A percentile compares a stretch with the other conserved stretches of the same genome.
These are phyloP conservation scores for Chenopodium formosanum DNA, from an alignment of 148 eudicot species.

Conservation along the genomic window DNA sequence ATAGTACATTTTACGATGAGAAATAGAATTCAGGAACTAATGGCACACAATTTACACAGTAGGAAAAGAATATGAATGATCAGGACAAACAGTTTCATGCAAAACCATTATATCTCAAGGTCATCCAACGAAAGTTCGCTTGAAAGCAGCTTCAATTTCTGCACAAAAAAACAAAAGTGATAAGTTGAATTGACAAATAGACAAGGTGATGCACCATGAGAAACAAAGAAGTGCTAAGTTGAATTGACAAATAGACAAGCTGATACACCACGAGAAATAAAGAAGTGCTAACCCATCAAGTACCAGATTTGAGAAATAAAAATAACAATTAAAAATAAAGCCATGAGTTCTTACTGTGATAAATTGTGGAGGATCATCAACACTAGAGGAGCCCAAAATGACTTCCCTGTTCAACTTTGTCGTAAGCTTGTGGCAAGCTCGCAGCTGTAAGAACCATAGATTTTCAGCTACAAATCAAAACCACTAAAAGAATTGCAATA, in stretches of 20 bases:
- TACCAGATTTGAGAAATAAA: background rate
- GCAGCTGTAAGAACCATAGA: conserved; percentile 46
- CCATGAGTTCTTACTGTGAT: conserved; percentile 48
- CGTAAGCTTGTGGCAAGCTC: conserved; percentile 82
- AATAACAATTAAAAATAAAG: background rate
- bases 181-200: background rate
- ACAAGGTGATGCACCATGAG: too few species aligned
- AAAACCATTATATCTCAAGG: conserved; percentile 46
- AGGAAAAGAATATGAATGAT: background rate
- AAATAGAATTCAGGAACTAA: conserved; percentile 7
- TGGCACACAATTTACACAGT: conserved; percentile 11
- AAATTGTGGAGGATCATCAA: conserved; percentile 88
- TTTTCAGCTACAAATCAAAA: background rate
- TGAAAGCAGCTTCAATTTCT: conserved; percentile 80
- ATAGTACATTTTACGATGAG: background rate
- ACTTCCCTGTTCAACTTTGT: conserved; percentile 81
- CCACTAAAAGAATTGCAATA: background rate
- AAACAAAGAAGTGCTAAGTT: background rate
- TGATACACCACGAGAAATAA: background rate
- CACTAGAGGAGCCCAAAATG: conserved; percentile 83
- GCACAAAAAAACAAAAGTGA: conserved; percentile 25
- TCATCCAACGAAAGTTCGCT: conserved; percentile 76
- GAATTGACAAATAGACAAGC: background rate
- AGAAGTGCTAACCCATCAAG: background rate
- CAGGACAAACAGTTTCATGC: background rate